Base-by-base conservation (phyloP, 495 filamentous ascomycete genomes). In the Rhizodiscina lignyota region DNA sequence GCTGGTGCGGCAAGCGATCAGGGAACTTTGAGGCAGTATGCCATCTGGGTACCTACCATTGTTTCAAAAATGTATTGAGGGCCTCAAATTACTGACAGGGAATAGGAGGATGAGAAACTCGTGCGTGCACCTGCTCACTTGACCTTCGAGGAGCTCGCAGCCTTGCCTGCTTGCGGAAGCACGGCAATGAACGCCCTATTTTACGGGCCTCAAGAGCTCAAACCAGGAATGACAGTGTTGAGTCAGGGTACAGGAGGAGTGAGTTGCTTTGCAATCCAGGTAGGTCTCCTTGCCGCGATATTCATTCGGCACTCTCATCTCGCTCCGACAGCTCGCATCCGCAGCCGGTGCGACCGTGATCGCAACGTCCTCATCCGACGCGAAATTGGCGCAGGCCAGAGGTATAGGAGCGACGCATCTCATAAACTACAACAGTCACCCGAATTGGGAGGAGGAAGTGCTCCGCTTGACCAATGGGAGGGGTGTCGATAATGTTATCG, bases 261-360 rank as follows among this genome's bases (percentile, higher is more conserved):
- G 8, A 27, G 24, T 13, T 13, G 6, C 24, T 27, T 27, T 27
- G 24, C 24, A 6, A 13, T 53, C 18, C 38, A n/a, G n/a, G n/a
- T n/a, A n/a, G n/a, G n/a, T n/a, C n/a, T n/a, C n/a, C n/a, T n/a
- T n/a, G n/a, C n/a, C n/a, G n/a, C n/a, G n/a, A n/a, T n/a, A n/a
- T n/a, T n/a, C n/a, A n/a, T n/a, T n/a, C n/a, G n/a, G n/a, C n/a
- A n/a, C n/a, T n/a, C n/a, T n/a, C n/a, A n/a, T n/a, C n/a, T n/a
- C n/a, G n/a, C n/a, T n/a, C n/a, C 42, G 6, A 13, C 24, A 27
- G 24, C 87, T 89, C 44, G 83, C 83, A 30, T 86, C 83, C 55
- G 79, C 80, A 0, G 79, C 77, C 10, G 82, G 83, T 26, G 83
- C 83, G 3, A 72, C 43, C 4, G 79, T 89, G 21, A 87, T 92